Evolutionary conservation across 2,329 filamentous ascomycete genomes (phyloP).

Genomic region (Coleophoma crateriformis): DNA sequence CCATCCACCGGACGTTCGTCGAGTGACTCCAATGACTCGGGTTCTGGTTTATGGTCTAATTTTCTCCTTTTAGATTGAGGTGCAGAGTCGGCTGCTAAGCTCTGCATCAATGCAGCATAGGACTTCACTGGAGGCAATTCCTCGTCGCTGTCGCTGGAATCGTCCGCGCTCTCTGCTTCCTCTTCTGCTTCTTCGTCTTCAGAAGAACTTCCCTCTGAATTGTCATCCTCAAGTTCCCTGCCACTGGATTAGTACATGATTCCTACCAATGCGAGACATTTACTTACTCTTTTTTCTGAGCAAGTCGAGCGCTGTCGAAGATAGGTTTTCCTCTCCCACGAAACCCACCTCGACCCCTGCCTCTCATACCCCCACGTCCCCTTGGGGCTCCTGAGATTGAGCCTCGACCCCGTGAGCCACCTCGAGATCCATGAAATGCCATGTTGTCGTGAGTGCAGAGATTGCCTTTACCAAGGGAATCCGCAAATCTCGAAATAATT

Average conservation of each 20-base stretch:
- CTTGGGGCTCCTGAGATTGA: constrained; percentile 7
- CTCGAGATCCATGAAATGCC: constrained; percentile 12
- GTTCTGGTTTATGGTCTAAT: constrained; percentile 29
- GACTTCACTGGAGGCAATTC: constrained; percentile 35
- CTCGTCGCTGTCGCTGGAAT: constrained; percentile 36
- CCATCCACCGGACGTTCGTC: constrained; percentile 2
- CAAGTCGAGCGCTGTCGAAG: constrained; percentile 41
- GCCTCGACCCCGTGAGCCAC: constrained; percentile 1
- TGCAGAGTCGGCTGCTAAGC: constrained; percentile 39
- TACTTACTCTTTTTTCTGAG: constrained; percentile 32
- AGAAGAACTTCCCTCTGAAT: constrained; percentile 31
- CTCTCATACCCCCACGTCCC: constrained; percentile 20
- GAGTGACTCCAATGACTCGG: constrained; percentile 7
- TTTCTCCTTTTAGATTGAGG: constrained; percentile 53
- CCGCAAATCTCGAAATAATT: too few relatives aligned
- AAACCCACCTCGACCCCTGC: constrained; percentile 13
- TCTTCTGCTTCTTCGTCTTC: constrained; percentile 31
- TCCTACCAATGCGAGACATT: background rate
- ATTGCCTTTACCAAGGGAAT: too few relatives aligned
- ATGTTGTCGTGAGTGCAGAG: constrained; percentile 5
- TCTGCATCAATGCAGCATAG: constrained; percentile 54
- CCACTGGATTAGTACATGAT: constrained; percentile 4
- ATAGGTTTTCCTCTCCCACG: constrained; percentile 29
- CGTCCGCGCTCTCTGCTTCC: constrained; percentile 38
- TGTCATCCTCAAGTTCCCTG: constrained; percentile 17